Base-by-base conservation (phyloP, 495 filamentous ascomycete genomes). In the Talaromyces wortmannii region DNA sequence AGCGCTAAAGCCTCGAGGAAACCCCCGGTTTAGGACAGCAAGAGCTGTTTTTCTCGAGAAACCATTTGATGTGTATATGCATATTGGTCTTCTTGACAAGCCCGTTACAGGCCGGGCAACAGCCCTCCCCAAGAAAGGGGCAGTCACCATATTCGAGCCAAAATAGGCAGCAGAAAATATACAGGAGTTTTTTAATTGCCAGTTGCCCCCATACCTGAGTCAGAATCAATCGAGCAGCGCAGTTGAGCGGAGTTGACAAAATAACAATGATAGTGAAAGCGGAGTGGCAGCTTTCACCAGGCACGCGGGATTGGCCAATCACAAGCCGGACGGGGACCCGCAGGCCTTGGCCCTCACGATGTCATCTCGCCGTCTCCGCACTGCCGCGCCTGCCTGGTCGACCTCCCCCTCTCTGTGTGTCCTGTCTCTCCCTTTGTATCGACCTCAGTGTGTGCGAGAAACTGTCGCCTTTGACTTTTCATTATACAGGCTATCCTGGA, bases 321-420 rank as follows among this genome's bases (percentile, higher is more conserved):
- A 53, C n/a, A 45, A 23, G 17, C 12, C 17, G 29, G 23, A 4
- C 8, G 10, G 44, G 30, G 4, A 36, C 42, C 52, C 52, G 44
- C 52, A 18, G n/a, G 52, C 40, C 40, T 40, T 40, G 36, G 36
- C 36, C 23, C 36, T 40, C 36, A 40, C 52, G 52, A 53, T 53
- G 52, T 53, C 52, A 53, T 53, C 30, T 33, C 50, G 36, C 36
- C 13, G 36, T 53, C 52, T 45, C 52, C 43, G 48, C 52, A 31
- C 52, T 53, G 31, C 43, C 52, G 52, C 52, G 44, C 18, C 52
- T 53, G 52, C 52, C 52, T 53, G 15, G 2, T 8, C 44, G 17
- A 23, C 30, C 49, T 30, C 13, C 13, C 16, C 3, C 33, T n/a
- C 32, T 49, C 23, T 23, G 23, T 23, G 23, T 23, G 23, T 23